phyloP scores from a whole-genome alignment of 169 alveolate species.

The Eimeria maxima region DNA sequence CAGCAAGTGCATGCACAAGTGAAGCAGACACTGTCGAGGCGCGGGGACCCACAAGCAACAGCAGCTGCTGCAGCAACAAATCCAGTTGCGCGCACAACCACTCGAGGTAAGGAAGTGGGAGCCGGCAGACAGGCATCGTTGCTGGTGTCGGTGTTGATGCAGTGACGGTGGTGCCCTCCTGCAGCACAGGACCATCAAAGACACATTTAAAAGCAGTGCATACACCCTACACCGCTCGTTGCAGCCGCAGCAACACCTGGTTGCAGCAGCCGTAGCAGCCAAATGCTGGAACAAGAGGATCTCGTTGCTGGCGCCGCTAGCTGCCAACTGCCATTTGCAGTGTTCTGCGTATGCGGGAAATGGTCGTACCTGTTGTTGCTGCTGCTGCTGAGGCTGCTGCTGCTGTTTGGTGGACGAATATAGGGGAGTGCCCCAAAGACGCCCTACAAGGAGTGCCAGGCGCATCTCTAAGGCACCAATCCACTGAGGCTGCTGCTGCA shows the following conservation, averaged over 20 bases:
- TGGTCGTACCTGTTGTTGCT: constrained; percentile 32
- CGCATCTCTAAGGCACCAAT: constrained; percentile 57
- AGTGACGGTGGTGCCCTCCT: background rate
- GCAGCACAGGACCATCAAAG: constrained; percentile 24
- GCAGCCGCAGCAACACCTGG: background rate
- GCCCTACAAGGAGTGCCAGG: constrained; percentile 25
- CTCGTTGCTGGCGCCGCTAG: background rate
- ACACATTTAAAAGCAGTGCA: background rate
- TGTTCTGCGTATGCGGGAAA: background rate
- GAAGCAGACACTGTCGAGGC: constrained; percentile 58
- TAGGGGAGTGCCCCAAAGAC: constrained; percentile 5
- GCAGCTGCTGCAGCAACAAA: constrained; percentile 69
- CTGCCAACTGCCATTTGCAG: background rate
- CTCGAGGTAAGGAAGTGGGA: constrained; percentile 60
- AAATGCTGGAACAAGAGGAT: background rate
- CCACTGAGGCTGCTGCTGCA: constrained; percentile 72
- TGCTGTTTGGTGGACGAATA: constrained; percentile 24
- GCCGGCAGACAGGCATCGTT: constrained; percentile 62
- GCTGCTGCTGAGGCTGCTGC: constrained; percentile 68
- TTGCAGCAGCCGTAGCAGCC: background rate
- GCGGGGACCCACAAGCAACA: constrained; percentile 42
- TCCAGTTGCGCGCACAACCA: constrained; percentile 58
- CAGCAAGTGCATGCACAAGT: constrained; percentile 67
- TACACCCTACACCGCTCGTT: background rate
- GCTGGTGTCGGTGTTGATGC: constrained; percentile 32